phyloP scores from a whole-genome alignment of 768 basidiomycete genomes.

The Lenzites betulinus region DNA sequence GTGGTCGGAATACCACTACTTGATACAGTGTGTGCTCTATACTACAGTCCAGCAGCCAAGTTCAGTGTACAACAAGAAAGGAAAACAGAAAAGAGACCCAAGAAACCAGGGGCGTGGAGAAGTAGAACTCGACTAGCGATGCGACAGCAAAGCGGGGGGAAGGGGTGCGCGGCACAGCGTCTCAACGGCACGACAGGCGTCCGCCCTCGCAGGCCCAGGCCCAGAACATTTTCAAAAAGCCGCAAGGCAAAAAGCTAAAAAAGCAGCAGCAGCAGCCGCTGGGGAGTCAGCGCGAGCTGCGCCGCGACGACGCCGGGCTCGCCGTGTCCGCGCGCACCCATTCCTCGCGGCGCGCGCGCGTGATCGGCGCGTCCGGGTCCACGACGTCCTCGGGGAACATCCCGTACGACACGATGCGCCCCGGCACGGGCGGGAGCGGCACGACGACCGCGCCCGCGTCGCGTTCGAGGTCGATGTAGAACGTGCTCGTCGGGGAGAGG shows the following conservation, averaged over 20 bases:
- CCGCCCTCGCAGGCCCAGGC: neutral
- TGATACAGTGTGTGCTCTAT: conserved; percentile 16
- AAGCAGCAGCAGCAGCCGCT: no score
- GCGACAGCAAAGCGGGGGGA: neutral
- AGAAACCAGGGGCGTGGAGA: no score
- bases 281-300: neutral
- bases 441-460: conserved; percentile 12
- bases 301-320: conserved; percentile 1
- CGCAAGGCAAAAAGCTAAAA: no score
- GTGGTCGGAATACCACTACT: conserved; percentile 11
- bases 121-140: conserved; percentile 20
- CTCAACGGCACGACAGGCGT: conserved; percentile 14
- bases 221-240: no score
- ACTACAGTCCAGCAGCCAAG: conserved; percentile 10
- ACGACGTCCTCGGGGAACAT: conserved; percentile 34
- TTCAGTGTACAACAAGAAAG: neutral
- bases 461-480: conserved; percentile 23
- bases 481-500: conserved; percentile 22
- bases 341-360: conserved; percentile 49
- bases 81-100: neutral
- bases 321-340: conserved; percentile 30
- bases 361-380: conserved; percentile 59
- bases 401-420: conserved; percentile 23
- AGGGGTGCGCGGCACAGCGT: conserved; percentile 19
- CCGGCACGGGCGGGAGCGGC: conserved; percentile 19